These are phyloP conservation scores for Penicillium sp. DNA, from an alignment of 2,329 filamentous ascomycete genomes.

Conservation along the genomic window DNA sequence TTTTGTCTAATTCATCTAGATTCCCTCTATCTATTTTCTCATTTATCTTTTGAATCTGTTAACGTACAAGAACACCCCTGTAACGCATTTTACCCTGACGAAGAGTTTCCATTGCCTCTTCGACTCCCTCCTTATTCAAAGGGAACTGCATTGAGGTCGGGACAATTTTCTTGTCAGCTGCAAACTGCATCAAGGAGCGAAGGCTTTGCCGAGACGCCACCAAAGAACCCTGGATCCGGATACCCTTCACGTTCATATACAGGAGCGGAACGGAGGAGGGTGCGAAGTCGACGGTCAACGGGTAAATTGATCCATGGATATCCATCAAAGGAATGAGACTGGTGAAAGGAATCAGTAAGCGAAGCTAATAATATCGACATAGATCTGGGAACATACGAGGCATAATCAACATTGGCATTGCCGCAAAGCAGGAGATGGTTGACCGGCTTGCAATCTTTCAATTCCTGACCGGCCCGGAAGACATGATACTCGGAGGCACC, in stretches of 20 bases:
- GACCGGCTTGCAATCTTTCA: slow-evolving; percentile 24
- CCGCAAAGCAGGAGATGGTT: slow-evolving; percentile 27
- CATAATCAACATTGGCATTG: slow-evolving; percentile 25
- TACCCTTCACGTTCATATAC: slow-evolving; percentile 51
- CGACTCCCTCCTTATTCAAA: slow-evolving; percentile 43
- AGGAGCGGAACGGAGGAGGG: slow-evolving; percentile 21
- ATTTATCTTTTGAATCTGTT: neutral
- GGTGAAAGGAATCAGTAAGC: neutral
- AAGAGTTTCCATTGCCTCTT: slow-evolving; percentile 46
- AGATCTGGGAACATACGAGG: slow-evolving; percentile 17
- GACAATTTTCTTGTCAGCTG: slow-evolving; percentile 59
- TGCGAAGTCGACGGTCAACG: slow-evolving; percentile 24
- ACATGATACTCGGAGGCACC: slow-evolving; percentile 28
- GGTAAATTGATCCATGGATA: slow-evolving; percentile 25
- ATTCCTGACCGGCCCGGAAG: slow-evolving; percentile 21
- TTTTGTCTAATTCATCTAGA: neutral
- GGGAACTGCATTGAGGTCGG: slow-evolving; percentile 66
- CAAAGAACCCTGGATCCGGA: slow-evolving; percentile 63
- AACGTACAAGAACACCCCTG: slow-evolving; percentile 45
- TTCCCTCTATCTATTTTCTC: neutral
- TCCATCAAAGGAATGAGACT: slow-evolving; percentile 28
- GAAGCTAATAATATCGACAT: neutral
- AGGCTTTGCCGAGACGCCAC: slow-evolving; percentile 63
- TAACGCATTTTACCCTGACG: slow-evolving; percentile 49
- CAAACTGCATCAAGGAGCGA: slow-evolving; percentile 62